Evolutionary conservation across 2,329 filamentous ascomycete species (phyloP), one percentile per base, ranked within the genome.

Genomic region (Aspergillus cejpii): DNA sequence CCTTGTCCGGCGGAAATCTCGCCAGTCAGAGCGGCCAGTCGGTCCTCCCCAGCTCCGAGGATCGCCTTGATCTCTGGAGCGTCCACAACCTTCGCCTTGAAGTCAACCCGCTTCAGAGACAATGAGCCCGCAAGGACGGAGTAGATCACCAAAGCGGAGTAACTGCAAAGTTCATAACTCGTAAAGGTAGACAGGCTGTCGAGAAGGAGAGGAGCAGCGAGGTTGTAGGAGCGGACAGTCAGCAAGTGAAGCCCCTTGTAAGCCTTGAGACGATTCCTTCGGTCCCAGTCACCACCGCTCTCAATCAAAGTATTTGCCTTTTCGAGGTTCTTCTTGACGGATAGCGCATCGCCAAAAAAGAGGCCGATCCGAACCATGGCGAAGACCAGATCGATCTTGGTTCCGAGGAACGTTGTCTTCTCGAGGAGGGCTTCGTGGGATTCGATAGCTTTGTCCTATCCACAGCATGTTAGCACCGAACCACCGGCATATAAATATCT

Each of bases 51-150:
- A 56, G 91, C 84, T 47, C 91, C 92, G 19, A 98, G 80, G 52
- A 98, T 94, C 28, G 92, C 92, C 73, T 92, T 94, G 73, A 98
- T 96, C 72, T 98, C 92, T 10, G 92, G 91, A 6, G 92, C 92
- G 67, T 98, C 92, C 31, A 98, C 91, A 20, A 98, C 92, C 75
- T 97, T 97, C 54, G 87, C 87, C 77, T 98, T 98, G 79, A 98
- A 98, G 69, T 98, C 92, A 26, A 96, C 88, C 39, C 92, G 85
- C 75, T 96, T 95, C 45, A 98, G 79, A 37, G 91, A 92, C 19
- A 97, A 84, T 5, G 90, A 94, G 47, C 92, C 92, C 27, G 92
- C 89, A 26, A 98, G 82, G 17, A 97, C 91, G 1, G 92, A 89
- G 73, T 97, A 98, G 45, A 96, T 83, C 41, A 98, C 92, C 19